Base-by-base conservation (phyloP, 495 filamentous ascomycete species). In the Trichoderma parareesei region DNA sequence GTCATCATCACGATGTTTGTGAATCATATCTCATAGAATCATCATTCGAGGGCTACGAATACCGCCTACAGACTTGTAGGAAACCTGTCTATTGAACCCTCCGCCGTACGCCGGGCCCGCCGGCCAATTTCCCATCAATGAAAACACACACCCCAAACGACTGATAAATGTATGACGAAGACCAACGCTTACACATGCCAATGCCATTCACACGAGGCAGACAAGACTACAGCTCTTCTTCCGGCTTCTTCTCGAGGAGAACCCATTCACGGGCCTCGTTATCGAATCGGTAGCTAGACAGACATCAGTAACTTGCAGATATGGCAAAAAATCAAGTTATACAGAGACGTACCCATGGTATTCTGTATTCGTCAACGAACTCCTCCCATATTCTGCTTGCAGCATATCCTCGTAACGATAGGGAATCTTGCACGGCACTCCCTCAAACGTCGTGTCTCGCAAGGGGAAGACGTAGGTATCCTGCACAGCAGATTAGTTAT, bases 331-430 rank as follows among this genome's bases (percentile, higher is more conserved):
- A 46, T 1, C 9, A 4, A 3, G 9, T 27, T 18, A 10, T 63
- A 20, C 27, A 27, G 27, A 27, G 35, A 76, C 82, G 73, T 73
- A 87, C 85, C 80, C 78, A 64, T 85, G 70, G 65, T 78, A 85
- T 8, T 79, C 73, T 0, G 77, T 85, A 5, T 69, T 57, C 1
- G 75, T 76, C 68, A 89, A 69, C 1, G 87, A 81, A 67, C 75
- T 75, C 53, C 77, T 67, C 0, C 77, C 68, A 68, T 89, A 90
- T 72, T 90, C 87, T 38, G 84, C 78, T 11, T 72, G 73, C 49
- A 90, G 71, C n/a, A 88, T 76, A 55, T 80, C 75, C 65, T 82
- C 78, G 66, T 87, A 90, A 13, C 78, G 73, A 67, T 84, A 87
- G 13, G 87, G 87, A 13, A 90, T 82, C 70, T 82, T 83, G 60